Evolutionary conservation across 2,329 filamentous ascomycete genomes (phyloP), one percentile per base, ranked within the genome.

Genomic region (Periconia digitata): DNA sequence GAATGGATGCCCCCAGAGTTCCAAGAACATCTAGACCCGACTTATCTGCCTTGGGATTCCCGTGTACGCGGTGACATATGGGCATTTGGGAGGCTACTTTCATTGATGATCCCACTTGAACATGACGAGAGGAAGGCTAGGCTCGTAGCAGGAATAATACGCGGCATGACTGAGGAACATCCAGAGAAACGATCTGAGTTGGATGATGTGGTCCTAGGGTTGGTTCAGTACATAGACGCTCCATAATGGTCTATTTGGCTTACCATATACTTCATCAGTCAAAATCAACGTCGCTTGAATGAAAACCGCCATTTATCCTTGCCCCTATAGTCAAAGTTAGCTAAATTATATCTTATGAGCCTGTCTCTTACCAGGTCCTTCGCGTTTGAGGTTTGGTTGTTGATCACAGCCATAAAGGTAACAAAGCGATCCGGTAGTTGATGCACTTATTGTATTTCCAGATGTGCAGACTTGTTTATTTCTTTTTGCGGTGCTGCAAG

Each of bases 1-100:
- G 42, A 44, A 37, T 44, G 42, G 42, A 37, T 27, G 16, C 29
- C 21, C 8, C 43, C 43, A 21, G 43, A 46, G 15, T 21, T 46
- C 6, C 18, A 18, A 32, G 23, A 40, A 46, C 17, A 29, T 13
- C 35, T 46, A 5, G 23, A 40, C 35, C 34, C 8, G 23, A 40
- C 35, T 21, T 40, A 6, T 8, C 35, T 40, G 20, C 34, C 35
- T 27, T 46, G 34, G 43, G 36, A 46, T 5, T 21, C 35, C 15
- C 43, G 35, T 29, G 36, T 46, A 15, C 38, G 20, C 10, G 16
- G 22, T 40, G 38, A 40, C 16, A 40, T 24, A 15, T 44, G 40
- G 40, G 40, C 27, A 43, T 34, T 32, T 10, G 40, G 40, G 16
- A 43, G n/a, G 23, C 22, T 43, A 17, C 17, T 43, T 4, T 32